Base-by-base conservation (phyloP, 352 stramenopile genomes). In the Globisporangium nagaii region DNA sequence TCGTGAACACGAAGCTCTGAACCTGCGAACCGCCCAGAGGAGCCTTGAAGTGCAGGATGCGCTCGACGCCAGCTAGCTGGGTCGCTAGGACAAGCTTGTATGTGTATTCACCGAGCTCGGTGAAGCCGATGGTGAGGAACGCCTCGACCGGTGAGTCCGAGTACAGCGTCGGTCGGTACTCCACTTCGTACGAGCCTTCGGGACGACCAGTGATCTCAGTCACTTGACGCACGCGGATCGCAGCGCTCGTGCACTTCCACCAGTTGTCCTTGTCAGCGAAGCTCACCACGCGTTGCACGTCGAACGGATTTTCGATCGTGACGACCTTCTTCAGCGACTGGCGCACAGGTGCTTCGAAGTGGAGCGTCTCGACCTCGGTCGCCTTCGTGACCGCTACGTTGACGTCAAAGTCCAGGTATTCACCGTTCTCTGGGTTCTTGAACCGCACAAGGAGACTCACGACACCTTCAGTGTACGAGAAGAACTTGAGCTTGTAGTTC, bases 281-380 rank as follows among this genome's bases (percentile, higher is more conserved):
- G 2, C 70, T 65, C 17, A 96, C 72, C 2, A 54, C 36, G 20
- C 53, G 66, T 12, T 79, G 66, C 0, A 35, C 49, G 9, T 68
- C 61, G 22, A 98, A 88, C 22, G 91, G 91, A 45, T 98, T 98
- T 34, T 95, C 90, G 40, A 98, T 95, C n/a, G 78, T 75, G 44
- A 98, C 73, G 5, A 80, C 60, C 45, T 89, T 88, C 58, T 83
- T 82, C 17, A 92, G 62, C 1, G 76, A 72, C 40, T 96, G 89
- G 1, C 90, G 81, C 39, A 97, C 86, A 5, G 81, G 82, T 1
- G 86, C 83, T 43, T 96, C 85, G 0, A 97, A 71, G 37, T 75
- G 70, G 1, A 97, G 56, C 3, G 75, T 91, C 20, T 93, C 87
- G 34, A 95, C 71, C 22, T 92, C 75, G 7, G 68, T 65, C 3